Conservation (phyloP, 2,329 filamentous ascomycete genomes). For the Phaeophleospora eucalypticola region DNA sequence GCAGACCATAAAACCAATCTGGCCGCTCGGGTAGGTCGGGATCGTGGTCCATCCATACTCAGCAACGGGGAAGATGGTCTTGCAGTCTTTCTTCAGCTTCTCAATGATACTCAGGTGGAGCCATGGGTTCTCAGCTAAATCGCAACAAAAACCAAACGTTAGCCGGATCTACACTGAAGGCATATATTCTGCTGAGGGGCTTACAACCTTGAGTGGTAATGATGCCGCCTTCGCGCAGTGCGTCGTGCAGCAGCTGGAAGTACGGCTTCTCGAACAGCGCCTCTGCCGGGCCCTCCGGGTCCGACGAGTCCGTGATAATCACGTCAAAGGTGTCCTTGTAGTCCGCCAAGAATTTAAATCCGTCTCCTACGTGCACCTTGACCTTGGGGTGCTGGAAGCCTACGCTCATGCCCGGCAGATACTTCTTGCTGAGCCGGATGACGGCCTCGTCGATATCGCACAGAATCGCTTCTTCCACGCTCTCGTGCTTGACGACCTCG, state of each 20-base stretch:
- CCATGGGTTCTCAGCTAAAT: conserved; percentile 95
- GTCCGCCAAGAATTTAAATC: conserved; percentile 96
- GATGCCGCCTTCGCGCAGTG: conserved; percentile 90
- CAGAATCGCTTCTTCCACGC: conserved; percentile 89
- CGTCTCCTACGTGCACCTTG: conserved; percentile 88
- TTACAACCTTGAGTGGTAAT: conserved; percentile 99
- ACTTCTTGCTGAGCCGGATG: conserved; percentile 97
- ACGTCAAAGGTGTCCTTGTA: conserved; percentile 98
- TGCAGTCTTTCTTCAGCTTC: conserved; percentile 94
- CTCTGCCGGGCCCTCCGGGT: conserved; percentile 95
- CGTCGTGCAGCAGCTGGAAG: conserved; percentile 88
- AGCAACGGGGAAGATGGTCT: conserved; percentile 92
- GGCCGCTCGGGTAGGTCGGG: conserved; percentile 95
- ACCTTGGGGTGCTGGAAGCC: conserved; percentile 90
- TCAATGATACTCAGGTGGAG: conserved; percentile 91
- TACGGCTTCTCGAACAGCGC: conserved; percentile 97
- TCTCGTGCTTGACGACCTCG: conserved; percentile 98
- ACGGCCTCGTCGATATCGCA: conserved; percentile 99
- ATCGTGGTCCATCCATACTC: conserved; percentile 99
- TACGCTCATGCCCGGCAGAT: conserved; percentile 87
- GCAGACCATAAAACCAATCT: conserved; percentile 99
- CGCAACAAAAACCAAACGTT: conserved; percentile 20
- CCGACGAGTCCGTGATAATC: conserved; percentile 98
- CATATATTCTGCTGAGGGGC: conserved; percentile 56
- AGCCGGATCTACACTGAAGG: conserved; percentile 15